These are phyloP conservation scores for Actinomucor elegans DNA, from an alignment of 371 early-diverging fungal genomes.

Conservation along the genomic window DNA sequence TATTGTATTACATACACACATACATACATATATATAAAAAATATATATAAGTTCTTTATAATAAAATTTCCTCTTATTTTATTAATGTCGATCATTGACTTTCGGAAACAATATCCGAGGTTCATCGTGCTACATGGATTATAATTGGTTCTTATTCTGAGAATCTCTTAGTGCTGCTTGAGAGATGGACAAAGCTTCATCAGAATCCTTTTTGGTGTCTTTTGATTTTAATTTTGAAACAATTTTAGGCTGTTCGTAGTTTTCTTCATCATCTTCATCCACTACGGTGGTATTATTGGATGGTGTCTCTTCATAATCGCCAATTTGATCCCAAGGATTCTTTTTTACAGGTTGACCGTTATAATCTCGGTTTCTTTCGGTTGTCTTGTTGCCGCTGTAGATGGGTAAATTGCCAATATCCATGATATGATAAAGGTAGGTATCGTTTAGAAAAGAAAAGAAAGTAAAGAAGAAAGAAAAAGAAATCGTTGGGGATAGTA, in stretches of 20 bases:
- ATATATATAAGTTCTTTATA: no score
- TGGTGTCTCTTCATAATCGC: constrained; percentile 15
- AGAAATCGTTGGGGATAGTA: not conserved
- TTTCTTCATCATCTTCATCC: constrained; percentile 4
- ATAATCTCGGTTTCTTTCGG: not conserved
- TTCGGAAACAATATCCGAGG: no score
- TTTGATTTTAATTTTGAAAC: not conserved
- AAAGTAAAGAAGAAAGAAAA: constrained; percentile 7
- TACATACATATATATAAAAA: no score
- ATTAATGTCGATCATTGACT: no score
- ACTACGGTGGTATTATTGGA: not conserved
- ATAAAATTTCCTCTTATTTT: no score
- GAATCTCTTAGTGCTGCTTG: constrained; percentile 9
- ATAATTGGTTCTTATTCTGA: not conserved
- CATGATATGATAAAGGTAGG: no score
- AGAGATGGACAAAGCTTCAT: constrained; percentile 14
- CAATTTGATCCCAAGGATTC: constrained; percentile 20
- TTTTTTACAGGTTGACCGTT: not conserved
- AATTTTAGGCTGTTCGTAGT: not conserved
- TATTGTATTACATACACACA: no score
- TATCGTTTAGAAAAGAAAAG: not conserved
- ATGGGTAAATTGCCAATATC: constrained; percentile 21
- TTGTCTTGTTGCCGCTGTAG: not conserved
- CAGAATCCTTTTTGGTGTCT: constrained; percentile 1
- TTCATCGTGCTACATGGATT: no score